phyloP scores from a whole-genome alignment of 148 eudicot genomes.

The Amaranthus hypochondriacus region DNA sequence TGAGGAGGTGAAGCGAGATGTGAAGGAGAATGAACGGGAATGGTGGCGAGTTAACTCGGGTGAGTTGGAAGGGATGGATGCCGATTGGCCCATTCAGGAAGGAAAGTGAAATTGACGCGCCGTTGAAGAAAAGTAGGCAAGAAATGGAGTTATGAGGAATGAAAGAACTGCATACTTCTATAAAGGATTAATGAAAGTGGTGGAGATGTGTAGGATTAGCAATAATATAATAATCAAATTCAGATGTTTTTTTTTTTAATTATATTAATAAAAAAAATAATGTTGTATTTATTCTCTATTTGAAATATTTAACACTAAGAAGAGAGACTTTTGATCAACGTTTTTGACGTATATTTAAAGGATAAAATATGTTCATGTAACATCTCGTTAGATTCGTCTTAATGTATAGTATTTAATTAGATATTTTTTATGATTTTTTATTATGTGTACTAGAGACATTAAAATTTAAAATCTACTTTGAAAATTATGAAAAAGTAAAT shows the following conservation, averaged over 20 bases:
- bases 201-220: background rate
- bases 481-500: background rate
- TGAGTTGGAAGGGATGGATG: conserved; percentile 13
- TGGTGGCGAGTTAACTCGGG: conserved; percentile 25
- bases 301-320: too few species aligned
- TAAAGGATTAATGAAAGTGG: conserved; percentile 7
- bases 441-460: too few species aligned
- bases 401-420: too few species aligned
- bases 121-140: conserved; percentile 7
- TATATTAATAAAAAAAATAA: background rate
- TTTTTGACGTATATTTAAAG: too few species aligned
- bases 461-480: too few species aligned
- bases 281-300: too few species aligned
- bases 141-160: too few species aligned
- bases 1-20: conserved; percentile 14
- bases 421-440: too few species aligned
- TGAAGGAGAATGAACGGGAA: conserved; percentile 21
- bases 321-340: too few species aligned
- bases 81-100: conserved; percentile 32
- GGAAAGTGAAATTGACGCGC: conserved; percentile 16
- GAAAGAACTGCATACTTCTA: background rate
- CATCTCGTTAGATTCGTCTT: too few species aligned
- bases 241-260: background rate
- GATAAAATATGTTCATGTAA: too few species aligned
- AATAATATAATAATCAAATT: background rate